Base-by-base conservation (phyloP, 495 filamentous ascomycete species). In the Penicillium taxi region DNA sequence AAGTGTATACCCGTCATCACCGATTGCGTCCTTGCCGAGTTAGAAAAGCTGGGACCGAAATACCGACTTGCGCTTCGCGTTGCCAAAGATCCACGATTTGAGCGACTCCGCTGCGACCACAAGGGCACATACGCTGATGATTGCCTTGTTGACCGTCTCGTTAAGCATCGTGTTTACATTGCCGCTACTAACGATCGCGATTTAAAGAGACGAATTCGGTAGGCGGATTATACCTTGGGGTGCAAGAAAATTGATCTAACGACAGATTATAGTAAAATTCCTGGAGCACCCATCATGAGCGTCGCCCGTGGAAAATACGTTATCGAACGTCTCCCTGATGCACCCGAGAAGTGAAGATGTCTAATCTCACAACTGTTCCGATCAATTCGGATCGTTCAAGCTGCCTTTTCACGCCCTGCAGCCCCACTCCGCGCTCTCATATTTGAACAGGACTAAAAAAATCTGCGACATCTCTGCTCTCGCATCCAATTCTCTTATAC, bases 71-170 rank as follows among this genome's bases (percentile, higher is more conserved):
- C 91, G 1, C 53, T 96, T 38, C 74, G 86, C 40, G 85, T 94
- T 32, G 91, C 93, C n/a, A 76, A 87, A 39, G 93, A 98, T 53
- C 86, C 93, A 50, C 63, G 91, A 35, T 96, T 86, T 67, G 80
- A 89, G 52, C 64, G 89, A 32, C 52, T 95, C 22, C 72, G 77
- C 45, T 96, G 90, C 55, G 82, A 86, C 50, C 90, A 96, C 61
- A 82, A 83, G 59, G 89, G 89, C 8, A 80, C 80, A 2, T 95
- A 94, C 69, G 88, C 88, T n/a, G 88, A 94, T 70, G 88, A 96
- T 45, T 96, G 88, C 52, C 74, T 96, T 6, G 89, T 96, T 9
- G 90, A 96, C 55, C 69, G 89, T 16, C 78, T 93, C 15, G 74
- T 63, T 48, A 82, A 80, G 58, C 78, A 82, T 48, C 76, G 81